Conservation (phyloP, 495 filamentous ascomycete genomes). For the Podospora pseudopauciseta region DNA sequence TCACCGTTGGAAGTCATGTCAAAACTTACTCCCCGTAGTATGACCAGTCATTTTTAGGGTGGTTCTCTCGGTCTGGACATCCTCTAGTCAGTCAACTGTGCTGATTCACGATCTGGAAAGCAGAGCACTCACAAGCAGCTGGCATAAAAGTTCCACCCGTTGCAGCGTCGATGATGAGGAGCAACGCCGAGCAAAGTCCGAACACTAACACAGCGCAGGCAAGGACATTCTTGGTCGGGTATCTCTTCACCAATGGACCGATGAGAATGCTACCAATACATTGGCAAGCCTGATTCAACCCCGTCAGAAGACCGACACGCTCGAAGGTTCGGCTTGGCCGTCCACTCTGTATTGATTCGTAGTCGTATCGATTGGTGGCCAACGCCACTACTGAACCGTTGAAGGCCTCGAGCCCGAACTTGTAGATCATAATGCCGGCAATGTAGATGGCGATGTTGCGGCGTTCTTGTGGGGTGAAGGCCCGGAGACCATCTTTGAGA, state of each 20-base stretch:
- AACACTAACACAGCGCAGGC: constrained; percentile 38
- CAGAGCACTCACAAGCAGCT: constrained; percentile 18
- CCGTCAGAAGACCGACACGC: constrained; percentile 42
- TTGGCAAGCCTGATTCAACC: constrained; percentile 45
- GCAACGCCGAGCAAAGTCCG: constrained; percentile 37
- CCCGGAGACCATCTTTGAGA: constrained; percentile 14
- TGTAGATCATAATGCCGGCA: constrained; percentile 42
- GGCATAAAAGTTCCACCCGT: constrained; percentile 41
- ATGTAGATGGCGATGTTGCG: constrained; percentile 44
- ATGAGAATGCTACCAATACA: constrained; percentile 47
- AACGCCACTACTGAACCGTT: constrained; percentile 44
- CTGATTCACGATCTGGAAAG: background rate
- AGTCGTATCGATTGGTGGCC: constrained; percentile 45
- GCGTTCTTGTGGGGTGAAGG: constrained; percentile 34
- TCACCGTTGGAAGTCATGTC: background rate
- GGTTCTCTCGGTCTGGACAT: constrained; percentile 16
- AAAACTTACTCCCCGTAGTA: constrained; percentile 33
- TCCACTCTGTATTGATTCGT: constrained; percentile 27
- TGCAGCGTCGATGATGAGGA: constrained; percentile 38
- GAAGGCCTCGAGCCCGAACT: constrained; percentile 47
- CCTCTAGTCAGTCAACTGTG: background rate
- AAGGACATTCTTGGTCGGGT: constrained; percentile 39
- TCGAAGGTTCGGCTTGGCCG: constrained; percentile 39
- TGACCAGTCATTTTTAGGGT: constrained; percentile 33
- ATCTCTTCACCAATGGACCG: constrained; percentile 40